Percentiles rank a stretch among this genome's conserved stretches.
Evolutionary conservation across 2,329 filamentous ascomycete species (phyloP).

Genomic region (Karstenula rhodostoma): DNA sequence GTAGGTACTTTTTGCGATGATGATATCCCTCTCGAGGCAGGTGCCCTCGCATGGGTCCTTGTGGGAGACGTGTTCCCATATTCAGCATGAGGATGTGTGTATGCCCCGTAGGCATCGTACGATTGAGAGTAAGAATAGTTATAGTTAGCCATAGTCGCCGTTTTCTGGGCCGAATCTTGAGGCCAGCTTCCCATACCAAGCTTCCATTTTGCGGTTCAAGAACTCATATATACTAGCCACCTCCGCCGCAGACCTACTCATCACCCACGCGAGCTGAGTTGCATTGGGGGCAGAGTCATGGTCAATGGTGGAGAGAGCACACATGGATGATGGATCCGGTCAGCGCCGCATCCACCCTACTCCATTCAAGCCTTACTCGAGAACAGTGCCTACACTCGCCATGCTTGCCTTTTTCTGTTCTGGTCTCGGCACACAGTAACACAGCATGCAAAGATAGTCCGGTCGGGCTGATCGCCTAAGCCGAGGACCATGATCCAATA

Average conservation of each 20-base stretch:
- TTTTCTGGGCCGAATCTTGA: background rate
- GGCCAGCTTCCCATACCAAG: conserved; percentile 8
- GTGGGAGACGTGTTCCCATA: conserved; percentile 14
- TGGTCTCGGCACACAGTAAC: background rate
- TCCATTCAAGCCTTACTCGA: conserved; percentile 8
- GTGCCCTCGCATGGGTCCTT: conserved; percentile 3
- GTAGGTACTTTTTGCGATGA: conserved; percentile 25
- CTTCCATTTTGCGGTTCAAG: background rate
- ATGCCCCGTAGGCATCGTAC: conserved; percentile 1
- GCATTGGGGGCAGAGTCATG: conserved; percentile 6
- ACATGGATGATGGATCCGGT: background rate
- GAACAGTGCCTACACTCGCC: background rate
- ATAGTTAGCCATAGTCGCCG: conserved; percentile 9
- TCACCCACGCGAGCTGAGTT: conserved; percentile 3
- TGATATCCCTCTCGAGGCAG: conserved; percentile 7
- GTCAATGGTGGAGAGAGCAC: background rate
- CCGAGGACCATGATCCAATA: background rate
- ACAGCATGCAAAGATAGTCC: background rate
- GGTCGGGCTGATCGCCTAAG: conserved; percentile 1
- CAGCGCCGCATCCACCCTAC: conserved; percentile 3
- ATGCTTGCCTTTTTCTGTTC: background rate
- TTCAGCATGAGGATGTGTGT: conserved; percentile 8
- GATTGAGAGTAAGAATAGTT: conserved; percentile 10
- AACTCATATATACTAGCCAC: conserved; percentile 7
- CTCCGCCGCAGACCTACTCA: background rate